These are phyloP conservation scores for Alternaria sp. DNA, from an alignment of 2,329 filamentous ascomycete genomes.

Conservation along the genomic window DNA sequence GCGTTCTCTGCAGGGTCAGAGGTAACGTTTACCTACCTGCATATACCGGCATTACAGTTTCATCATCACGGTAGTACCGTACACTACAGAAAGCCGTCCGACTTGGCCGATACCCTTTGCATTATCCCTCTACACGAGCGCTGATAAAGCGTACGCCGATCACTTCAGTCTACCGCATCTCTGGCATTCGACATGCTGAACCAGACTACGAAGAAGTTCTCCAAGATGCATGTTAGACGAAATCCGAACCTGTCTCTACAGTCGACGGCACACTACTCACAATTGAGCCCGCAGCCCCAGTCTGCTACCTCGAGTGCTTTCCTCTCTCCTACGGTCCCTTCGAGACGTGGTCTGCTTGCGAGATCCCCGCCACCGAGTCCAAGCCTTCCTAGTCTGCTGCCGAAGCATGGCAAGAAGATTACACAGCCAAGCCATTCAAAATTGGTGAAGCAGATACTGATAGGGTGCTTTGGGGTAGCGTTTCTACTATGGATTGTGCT, in stretches of 20 bases:
- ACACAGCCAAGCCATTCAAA: slow-evolving; percentile 63
- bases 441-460: slow-evolving; percentile 64
- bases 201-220: slow-evolving; percentile 47
- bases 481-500: slow-evolving; percentile 62
- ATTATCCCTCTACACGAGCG: slow-evolving; percentile 6
- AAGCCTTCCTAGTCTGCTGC: slow-evolving; percentile 72
- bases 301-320: slow-evolving; percentile 50
- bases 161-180: slow-evolving; percentile 3
- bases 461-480: slow-evolving; percentile 61
- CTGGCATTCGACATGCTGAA: slow-evolving; percentile 44
- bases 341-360: slow-evolving; percentile 66
- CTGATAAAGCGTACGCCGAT: slow-evolving; percentile 1
- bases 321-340: slow-evolving; percentile 47
- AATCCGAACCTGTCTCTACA: slow-evolving; percentile 59
- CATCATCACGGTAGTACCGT: slow-evolving; percentile 23
- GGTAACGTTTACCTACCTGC: slow-evolving; percentile 21
- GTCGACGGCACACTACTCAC: slow-evolving; percentile 50
- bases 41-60: slow-evolving; percentile 10
- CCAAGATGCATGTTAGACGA: slow-evolving; percentile 57
- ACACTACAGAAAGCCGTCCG: slow-evolving; percentile 21
- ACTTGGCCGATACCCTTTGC: slow-evolving; percentile 14
- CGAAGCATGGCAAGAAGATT: slow-evolving; percentile 69
- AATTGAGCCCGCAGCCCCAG: slow-evolving; percentile 40
- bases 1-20: slow-evolving; percentile 30
- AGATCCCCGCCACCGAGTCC: slow-evolving; percentile 76